Evolutionary conservation across 805 yeast species (phyloP).

Genomic region (Saturnispora kantuleensis): DNA sequence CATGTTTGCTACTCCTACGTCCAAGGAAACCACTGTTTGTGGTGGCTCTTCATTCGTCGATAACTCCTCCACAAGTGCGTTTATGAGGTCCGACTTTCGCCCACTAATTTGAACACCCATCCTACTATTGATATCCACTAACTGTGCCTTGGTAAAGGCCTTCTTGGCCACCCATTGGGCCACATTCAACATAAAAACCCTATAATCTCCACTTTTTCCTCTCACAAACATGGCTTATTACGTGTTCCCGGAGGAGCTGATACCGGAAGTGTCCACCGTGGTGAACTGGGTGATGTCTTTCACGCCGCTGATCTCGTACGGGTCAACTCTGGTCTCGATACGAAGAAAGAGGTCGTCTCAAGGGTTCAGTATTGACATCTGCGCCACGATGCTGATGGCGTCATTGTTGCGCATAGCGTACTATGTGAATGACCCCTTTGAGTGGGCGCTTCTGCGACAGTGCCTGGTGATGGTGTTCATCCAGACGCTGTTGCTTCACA

Average conservation of each 20-base stretch:
- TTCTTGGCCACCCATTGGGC: conserved; percentile 1
- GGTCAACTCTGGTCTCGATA: conserved; percentile 68
- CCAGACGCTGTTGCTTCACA: conserved; percentile 54
- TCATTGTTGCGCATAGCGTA: conserved; percentile 65
- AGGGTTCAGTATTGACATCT: conserved; percentile 87
- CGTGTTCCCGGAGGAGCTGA: conserved; percentile 24
- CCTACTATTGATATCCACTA: neutral
- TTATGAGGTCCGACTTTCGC: conserved; percentile 1
- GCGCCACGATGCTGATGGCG: conserved; percentile 82
- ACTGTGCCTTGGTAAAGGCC: conserved; percentile 6
- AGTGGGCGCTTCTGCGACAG: conserved; percentile 67
- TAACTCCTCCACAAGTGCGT: conserved; percentile 1
- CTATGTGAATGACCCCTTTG: conserved; percentile 74
- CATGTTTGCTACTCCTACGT: conserved; percentile 28
- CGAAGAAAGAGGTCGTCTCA: conserved; percentile 51
- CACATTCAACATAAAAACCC: neutral
- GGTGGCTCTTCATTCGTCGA: conserved; percentile 6
- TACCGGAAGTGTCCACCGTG: conserved; percentile 29
- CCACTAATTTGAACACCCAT: no score
- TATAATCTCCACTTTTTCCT: neutral
- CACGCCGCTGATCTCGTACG: conserved; percentile 82
- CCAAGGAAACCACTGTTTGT: conserved; percentile 22
- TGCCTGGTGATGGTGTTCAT: conserved; percentile 77
- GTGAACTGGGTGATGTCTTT: conserved; percentile 60
- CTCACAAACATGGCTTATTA: conserved; percentile 20